Evolutionary conservation across 805 yeast species (phyloP), one percentile per base, ranked within the genome.

Genomic region (Yarrowia alimentaria): DNA sequence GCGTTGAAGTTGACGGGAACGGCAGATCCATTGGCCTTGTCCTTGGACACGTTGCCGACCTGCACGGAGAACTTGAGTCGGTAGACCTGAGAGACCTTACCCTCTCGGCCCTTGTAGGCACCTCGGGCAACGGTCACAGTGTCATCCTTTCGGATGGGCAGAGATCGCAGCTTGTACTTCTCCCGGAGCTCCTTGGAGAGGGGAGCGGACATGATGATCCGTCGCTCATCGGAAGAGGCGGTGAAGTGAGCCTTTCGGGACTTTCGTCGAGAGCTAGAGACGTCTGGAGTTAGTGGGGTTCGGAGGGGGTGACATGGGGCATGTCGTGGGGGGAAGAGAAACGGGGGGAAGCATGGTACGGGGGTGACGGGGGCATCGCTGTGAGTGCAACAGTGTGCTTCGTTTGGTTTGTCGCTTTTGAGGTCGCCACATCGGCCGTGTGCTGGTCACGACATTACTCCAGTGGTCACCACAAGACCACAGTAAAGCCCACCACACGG

Each of bases 231-330:
- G 63, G 99, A 91, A 69, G 98, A 94, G 66, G 99, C 94, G 69
- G 79, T 79, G 91, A 93, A 93, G 85, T 93, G 86, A 76, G 98
- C 98, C 87, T 93, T 93, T 86, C 99, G 90, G 75, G 97, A 81
- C 85, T 93, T 93, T 76, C 95, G 85, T 82, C 99, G 93, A 73
- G 96, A 90, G 74, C 95, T 83, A 69, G 99, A 89, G 76, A 93
- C 98, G 96, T 93, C 96, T 85, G 59, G n/a, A 33, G 34, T 30
- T 31, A 37, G 29, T 20, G 10, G 2, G 13, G 26, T 7, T 8
- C 9, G 7, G 29, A 18, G 13, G 18, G 12, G 35, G 29, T 26
- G 7, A 7, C 24, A 21, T 6, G 8, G 9, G 24, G 9, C 8
- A 21, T 21, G 24, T 21, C 9, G 24, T 21, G 24, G 24, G 24